Conservation (phyloP, 179 eudicot genomes). For the Beta macrorhiza region DNA sequence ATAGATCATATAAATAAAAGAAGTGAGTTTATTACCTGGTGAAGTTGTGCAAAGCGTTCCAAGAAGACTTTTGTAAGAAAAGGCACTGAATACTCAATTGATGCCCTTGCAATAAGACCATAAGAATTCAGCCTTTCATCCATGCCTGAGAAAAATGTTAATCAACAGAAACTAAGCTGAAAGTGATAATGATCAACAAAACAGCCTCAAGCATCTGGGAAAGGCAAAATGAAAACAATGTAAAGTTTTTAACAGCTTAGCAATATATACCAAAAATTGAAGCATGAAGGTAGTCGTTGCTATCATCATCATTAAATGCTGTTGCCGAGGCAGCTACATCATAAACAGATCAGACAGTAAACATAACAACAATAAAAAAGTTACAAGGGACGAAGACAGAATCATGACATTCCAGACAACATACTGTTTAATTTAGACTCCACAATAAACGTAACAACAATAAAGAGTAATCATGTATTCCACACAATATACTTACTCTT, state of each 20-base stretch:
- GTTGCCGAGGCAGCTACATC: constrained; percentile 74
- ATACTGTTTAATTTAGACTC: constrained; percentile 69
- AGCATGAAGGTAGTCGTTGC: constrained; percentile 64
- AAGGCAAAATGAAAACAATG: constrained; percentile 16
- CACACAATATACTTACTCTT: constrained; percentile 51
- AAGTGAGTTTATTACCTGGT: constrained; percentile 52
- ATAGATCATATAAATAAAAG: neutral
- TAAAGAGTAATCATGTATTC: neutral
- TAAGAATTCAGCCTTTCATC: constrained; percentile 97
- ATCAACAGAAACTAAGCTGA: constrained; percentile 15
- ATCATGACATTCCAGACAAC: constrained; percentile 1
- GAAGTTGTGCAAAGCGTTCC: constrained; percentile 70
- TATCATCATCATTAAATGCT: constrained; percentile 64
- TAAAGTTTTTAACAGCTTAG: constrained; percentile 3
- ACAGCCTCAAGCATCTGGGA: neutral
- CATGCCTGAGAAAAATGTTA: constrained; percentile 57
- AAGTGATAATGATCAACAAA: constrained; percentile 3
- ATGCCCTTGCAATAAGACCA: constrained; percentile 89
- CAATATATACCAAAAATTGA: constrained; percentile 63
- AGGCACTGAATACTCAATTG: constrained; percentile 65
- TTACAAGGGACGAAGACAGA: constrained; percentile 5
- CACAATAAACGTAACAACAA: constrained; percentile 55
- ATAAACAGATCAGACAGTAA: constrained; percentile 20
- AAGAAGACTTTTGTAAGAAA: constrained; percentile 64
- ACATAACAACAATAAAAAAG: neutral